Evolutionary conservation across 768 basidiomycete species (phyloP), one percentile per base, ranked within the genome.

Genomic region (Russula brevipes): DNA sequence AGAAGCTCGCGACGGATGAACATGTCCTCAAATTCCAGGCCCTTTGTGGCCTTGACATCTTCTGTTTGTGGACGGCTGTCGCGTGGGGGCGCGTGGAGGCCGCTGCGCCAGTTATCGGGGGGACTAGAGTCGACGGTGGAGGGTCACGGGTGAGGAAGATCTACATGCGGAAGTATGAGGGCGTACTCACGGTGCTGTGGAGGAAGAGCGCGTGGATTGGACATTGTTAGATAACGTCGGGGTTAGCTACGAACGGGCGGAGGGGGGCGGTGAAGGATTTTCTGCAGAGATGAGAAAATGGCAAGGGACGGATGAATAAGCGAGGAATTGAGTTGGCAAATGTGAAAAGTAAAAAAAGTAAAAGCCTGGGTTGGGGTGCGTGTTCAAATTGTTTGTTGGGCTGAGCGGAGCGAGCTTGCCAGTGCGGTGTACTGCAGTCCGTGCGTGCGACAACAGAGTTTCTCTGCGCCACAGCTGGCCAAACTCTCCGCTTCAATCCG

Each of bases 21-120:
- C 86, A 94, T 91, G 73, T 95, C 93, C 78, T 99, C 97, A 68
- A 97, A 99, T 73, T 98, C 94, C 70, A 86, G 81, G 65, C 96
- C 96, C 76, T 94, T 91, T 33, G 93, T 96, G 4, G 87, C 87
- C 33, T 88, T 91, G 61, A 99, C 96, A 79, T 99, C 96, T 78
- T 95, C 94, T 36, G 96, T 99, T 74, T 98, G 96, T 7, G 96
- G 96, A 59, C 96, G 86, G 63, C 80, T 69, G 77, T 99, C 95
- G 84, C 91, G 94, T 80, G 86, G 86, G 74, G 93, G 94, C 61
- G 87, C 83, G 50, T 86, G 85, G 67, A 97, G 88, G 66, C 85
- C 82, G 46, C 80, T 71, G 76, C 88, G 92, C 91, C 92, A 97
- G 70, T 71, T 68, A 61, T 72, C 65, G 62, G 66, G 57, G 47